Conservation (phyloP, 139 green algal species). For the Ettlia oleoabundans region DNA sequence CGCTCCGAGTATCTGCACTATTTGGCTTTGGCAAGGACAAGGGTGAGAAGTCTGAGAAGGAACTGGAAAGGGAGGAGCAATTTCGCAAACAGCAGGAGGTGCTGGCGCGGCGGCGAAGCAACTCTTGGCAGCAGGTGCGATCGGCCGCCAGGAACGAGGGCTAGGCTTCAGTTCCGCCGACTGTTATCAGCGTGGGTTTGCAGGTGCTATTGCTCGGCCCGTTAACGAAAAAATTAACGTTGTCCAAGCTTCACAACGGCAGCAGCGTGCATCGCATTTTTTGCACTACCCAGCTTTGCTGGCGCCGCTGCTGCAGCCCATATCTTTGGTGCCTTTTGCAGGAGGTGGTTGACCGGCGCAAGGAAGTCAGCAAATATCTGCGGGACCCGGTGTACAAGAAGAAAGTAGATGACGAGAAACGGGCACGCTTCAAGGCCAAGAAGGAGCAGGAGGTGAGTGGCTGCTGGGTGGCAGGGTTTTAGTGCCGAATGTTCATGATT, state of each 20-base stretch:
- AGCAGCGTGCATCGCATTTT: too few relatives aligned
- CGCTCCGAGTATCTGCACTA: neutral
- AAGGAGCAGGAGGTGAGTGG: slow-evolving; percentile 29
- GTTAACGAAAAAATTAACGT: too few relatives aligned
- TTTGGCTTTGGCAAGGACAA: slow-evolving; percentile 27
- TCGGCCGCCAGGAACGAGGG: too few relatives aligned
- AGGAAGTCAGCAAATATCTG: slow-evolving; percentile 29
- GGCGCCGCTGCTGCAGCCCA: too few relatives aligned
- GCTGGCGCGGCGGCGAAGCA: slow-evolving; percentile 42
- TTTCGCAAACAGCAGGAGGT: slow-evolving; percentile 54
- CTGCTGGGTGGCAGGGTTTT: too few relatives aligned
- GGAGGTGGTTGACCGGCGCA: slow-evolving; percentile 50
- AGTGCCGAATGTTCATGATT: too few relatives aligned
- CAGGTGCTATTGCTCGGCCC: too few relatives aligned
- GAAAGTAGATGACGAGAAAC: slow-evolving; percentile 54
- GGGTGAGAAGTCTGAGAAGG: slow-evolving; percentile 8
- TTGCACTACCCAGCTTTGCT: too few relatives aligned
- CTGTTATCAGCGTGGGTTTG: too few relatives aligned
- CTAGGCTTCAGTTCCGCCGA: too few relatives aligned
- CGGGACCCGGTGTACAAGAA: slow-evolving; percentile 62
- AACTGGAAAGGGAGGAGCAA: slow-evolving; percentile 44
- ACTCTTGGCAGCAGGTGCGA: slow-evolving; percentile 58
- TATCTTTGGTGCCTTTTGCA: too few relatives aligned
- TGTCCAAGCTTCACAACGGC: too few relatives aligned
- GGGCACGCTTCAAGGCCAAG: slow-evolving; percentile 43